Evolutionary conservation across 495 filamentous ascomycete genomes (phyloP), one percentile per base, ranked within the genome.

Genomic region (Podospora conica): DNA sequence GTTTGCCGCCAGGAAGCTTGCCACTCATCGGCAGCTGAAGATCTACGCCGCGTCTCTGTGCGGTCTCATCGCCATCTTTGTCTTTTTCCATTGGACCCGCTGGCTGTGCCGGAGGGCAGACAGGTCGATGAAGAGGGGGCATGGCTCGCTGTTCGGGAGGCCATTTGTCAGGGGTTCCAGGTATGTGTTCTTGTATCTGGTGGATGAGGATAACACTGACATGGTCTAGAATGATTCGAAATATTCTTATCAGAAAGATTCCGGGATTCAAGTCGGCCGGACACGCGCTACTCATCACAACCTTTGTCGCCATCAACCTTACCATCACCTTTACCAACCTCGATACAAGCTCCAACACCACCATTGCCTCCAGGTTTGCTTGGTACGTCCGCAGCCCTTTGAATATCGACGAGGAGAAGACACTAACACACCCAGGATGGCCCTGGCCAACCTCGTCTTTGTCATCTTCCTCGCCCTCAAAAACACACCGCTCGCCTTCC

Each of bases 391-490:
- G 59, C 21, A 8, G 15, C 23, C 22, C 28, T 23, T n/a, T n/a
- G n/a, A 22, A 20, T 21, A 58, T 58, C 0, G 1, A 72, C 58
- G 60, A 25, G 60, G 23, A 28, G 53, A 6, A n/a, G 6, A 54
- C 60, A 25, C 65, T 65, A 28, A 69, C 65, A 23, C 23, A 23
- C 10, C 9, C 68, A 87, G 86, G 85, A 75, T 87, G 72, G 74
- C 80, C 2, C 70, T 85, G 5, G 76, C 69, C 33, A 88, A 87
- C 65, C 68, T 85, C 61, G 78, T 74, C 60, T 75, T 88, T 25
- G 76, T 86, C 25, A 79, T 86, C 15, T 87, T 88, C 60, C 77
- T 88, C 25, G 82, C 83, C 3, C 74, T 88, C 63, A 86, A 85
- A 64, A 87, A 88, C 68, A 87, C 84, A 0, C 86, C 86, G 29